Conservation (phyloP, 2,329 filamentous ascomycete genomes). For the Talaromyces sp. region DNA sequence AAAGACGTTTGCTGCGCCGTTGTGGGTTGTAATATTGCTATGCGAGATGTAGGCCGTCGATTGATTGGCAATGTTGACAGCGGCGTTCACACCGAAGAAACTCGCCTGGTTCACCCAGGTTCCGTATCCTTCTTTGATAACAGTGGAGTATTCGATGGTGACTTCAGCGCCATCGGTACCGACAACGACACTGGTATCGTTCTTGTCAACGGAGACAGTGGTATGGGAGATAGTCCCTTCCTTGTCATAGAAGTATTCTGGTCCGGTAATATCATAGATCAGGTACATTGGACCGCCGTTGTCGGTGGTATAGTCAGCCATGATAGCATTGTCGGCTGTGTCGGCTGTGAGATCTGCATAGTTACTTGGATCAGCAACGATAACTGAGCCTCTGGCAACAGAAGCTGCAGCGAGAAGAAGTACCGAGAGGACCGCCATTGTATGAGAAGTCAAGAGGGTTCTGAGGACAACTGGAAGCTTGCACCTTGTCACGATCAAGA, state of each 20-base stretch:
- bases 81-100: slow-evolving; percentile 11
- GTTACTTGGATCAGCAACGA: slow-evolving; percentile 8
- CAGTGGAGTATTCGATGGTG: slow-evolving; percentile 1
- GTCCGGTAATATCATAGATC: slow-evolving; percentile 2
- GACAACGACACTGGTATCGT: slow-evolving; percentile 10
- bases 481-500: no score
- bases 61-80: slow-evolving; percentile 7
- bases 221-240: background rate
- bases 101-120: slow-evolving; percentile 8
- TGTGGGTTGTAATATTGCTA: slow-evolving; percentile 8
- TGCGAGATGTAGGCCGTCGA: slow-evolving; percentile 1
- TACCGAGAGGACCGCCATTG: background rate
- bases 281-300: slow-evolving; percentile 4
- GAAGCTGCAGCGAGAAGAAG: background rate
- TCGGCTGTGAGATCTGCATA: slow-evolving; percentile 4
- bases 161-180: slow-evolving; percentile 4
- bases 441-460: no score
- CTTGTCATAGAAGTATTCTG: background rate
- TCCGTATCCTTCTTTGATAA: slow-evolving; percentile 9
- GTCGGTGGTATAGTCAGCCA: slow-evolving; percentile 1
- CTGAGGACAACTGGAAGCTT: no score
- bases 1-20: slow-evolving; percentile 8
- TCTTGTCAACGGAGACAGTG: slow-evolving; percentile 1
- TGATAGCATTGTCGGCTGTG: slow-evolving; percentile 4
- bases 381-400: background rate